phyloP scores from a whole-genome alignment of 2,329 filamentous ascomycete species.

The Metarhizium humberi region DNA sequence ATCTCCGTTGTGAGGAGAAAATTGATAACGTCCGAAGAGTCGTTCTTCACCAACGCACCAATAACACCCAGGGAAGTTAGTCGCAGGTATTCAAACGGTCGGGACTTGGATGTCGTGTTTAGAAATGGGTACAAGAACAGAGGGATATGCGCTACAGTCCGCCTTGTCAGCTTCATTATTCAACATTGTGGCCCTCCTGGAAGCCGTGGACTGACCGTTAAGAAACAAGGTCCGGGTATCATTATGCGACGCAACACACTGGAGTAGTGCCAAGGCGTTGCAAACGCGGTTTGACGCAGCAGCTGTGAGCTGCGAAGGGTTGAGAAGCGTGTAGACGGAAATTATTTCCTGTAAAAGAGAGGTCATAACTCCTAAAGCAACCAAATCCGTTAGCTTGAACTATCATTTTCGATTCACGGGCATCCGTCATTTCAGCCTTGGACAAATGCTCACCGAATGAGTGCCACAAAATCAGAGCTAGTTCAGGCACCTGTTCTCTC shows the following conservation, averaged over 20 bases:
- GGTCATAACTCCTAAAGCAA: constrained; percentile 78
- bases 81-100: constrained; percentile 94
- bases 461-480: constrained; percentile 95
- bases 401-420: background rate
- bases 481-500: constrained; percentile 91
- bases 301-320: constrained; percentile 91
- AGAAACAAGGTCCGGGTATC: constrained; percentile 91
- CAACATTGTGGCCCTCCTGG: background rate
- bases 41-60: constrained; percentile 95
- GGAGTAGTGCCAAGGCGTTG: constrained; percentile 88
- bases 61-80: constrained; percentile 95
- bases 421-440: background rate
- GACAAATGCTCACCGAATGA: constrained; percentile 67
- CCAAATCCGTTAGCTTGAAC: background rate
- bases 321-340: constrained; percentile 92
- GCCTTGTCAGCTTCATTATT: constrained; percentile 5
- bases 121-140: constrained; percentile 97
- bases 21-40: constrained; percentile 97
- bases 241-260: constrained; percentile 95
- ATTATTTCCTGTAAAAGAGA: constrained; percentile 97
- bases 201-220: constrained; percentile 53
- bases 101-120: constrained; percentile 96
- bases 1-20: constrained; percentile 98
- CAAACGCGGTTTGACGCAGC: constrained; percentile 97
- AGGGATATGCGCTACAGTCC: constrained; percentile 73